Percentiles rank a stretch among this genome's conserved stretches.
phyloP scores from a whole-genome alignment of 805 yeast genomes.

The Saccharomyces mikatae region DNA sequence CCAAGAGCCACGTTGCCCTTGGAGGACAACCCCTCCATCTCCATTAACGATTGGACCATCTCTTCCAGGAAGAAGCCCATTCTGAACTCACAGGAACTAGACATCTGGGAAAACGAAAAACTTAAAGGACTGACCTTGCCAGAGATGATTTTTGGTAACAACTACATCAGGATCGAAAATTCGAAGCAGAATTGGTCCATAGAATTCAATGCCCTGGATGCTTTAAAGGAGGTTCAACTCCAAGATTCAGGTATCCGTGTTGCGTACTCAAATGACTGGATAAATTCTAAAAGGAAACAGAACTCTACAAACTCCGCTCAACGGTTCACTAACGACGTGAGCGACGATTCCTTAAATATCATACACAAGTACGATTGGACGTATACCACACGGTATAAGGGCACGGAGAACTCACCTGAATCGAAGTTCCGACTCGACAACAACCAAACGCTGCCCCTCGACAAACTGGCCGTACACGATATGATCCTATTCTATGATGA shows the following conservation, averaged over 20 bases:
- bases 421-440: constrained; percentile 21
- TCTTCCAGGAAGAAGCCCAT: constrained; percentile 70
- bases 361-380: constrained; percentile 95
- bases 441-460: constrained; percentile 51
- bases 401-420: constrained; percentile 33
- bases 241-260: constrained; percentile 57
- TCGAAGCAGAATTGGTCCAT: constrained; percentile 37
- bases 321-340: constrained; percentile 17
- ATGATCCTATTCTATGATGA: constrained; percentile 89
- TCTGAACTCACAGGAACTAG: constrained; percentile 64
- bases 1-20: constrained; percentile 61
- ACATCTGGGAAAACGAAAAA: constrained; percentile 44
- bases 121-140: constrained; percentile 77
- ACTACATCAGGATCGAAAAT: constrained; percentile 48
- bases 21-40: constrained; percentile 59
- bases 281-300: constrained; percentile 34
- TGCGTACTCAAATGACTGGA: constrained; percentile 84
- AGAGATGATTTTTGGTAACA: constrained; percentile 95
- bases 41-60: constrained; percentile 68
- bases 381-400: constrained; percentile 71
- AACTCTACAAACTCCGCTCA: constrained; percentile 18
- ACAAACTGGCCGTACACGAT: constrained; percentile 61
- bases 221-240: constrained; percentile 42
- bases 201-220: constrained; percentile 70
- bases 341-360: constrained; percentile 45